Base-by-base conservation (phyloP, 495 filamentous ascomycete genomes). In the Haplographium delicatum region DNA sequence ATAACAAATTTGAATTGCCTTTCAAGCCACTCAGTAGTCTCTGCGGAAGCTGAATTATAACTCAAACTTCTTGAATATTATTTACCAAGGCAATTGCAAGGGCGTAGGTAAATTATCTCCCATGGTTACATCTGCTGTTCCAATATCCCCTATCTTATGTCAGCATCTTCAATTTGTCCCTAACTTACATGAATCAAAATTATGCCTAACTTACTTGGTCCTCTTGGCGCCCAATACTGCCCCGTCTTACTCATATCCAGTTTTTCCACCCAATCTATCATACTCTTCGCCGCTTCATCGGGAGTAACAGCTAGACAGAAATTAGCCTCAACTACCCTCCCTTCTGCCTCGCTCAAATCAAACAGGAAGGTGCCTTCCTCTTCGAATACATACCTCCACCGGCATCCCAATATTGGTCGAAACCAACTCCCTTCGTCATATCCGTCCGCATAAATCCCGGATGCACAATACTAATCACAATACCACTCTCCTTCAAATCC, bases 371-470 rank as follows among this genome's bases (percentile, higher is more conserved):
- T 27, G 6, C 25, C 23, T 22, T 7, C 28, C 5, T 20, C 20
- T 24, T 9, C 16, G 20, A 46, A 19, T 7, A 62, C 73, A 65
- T 52, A 83, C 79, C 81, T 56, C 81, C 83, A 31, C 81, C 82
- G 30, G 59, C 69, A 63, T 86, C 82, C 76, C 79, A 86, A 55
- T 70, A 85, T 58, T 84, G 76, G 59, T 88, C 84, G 58, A 85
- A 87, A 8, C 80, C 83, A 22, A 87, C 84, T 2, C 75, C 67
- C 54, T 71, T 77, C 5, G 83, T 86, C 81, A 86, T 85, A 58
- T 86, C 81, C 15, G 84, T 87, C 40, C 84, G 67, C 83, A 89
- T 85, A 61, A 87, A 87, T 0, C 84, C 83, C 3, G 85, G 84
- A 63, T 89, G 84, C 16, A 88, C 72, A 43, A 87, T 67, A 5